Evolutionary conservation across 441 rosid species (phyloP), one percentile per base, ranked within the genome.

Genomic region (Flueggea neowawraea): DNA sequence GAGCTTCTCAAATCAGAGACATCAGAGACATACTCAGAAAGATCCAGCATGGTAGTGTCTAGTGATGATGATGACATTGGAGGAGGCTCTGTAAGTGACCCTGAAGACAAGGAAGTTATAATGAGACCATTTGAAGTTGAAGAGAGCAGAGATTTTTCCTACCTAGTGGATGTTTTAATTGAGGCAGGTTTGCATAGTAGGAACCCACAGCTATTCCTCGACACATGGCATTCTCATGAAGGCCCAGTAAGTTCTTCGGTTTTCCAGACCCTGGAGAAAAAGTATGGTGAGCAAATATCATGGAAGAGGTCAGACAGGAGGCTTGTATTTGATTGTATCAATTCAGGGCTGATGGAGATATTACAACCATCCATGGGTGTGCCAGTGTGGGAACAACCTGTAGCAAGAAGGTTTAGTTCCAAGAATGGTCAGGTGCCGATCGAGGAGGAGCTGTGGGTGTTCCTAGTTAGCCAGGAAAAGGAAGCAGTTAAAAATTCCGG

Each of bases 291-390:
- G 45, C 82, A 75, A 47, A 66, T 71, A 47, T 77, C 79, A 28
- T 89, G 99, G 97, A 78, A 73, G 70, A 87, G 79, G 32, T 82
- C 90, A 15, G 97, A 82, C 33, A 83, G 96, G 80, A 80, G 68
- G 79, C 77, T 91, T 66, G 69, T 89, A 31, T 87, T 87, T 31
- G 95, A 91, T 76, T 71, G 91, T 54, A 78, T 86, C 63, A 83
- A 73, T 77, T 70, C 66, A 44, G 77, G 71, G 59, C 71, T 91
- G 51, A 59, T 8, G 31, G 85, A 78, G 67, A 71, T 80, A 61
- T 51, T 87, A 56, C 78, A 65, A 57, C 80, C 86, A 33, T 75
- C 72, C 44, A 62, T 51, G 39, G 78, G 78, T 52, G 39, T 72
- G 28, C 84, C 71, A 14, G 68, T 61, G 7, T 74, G 81, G 85